Percentiles rank a stretch among this genome's conserved stretches.
Conservation (phyloP, 768 basidiomycete genomes). For the Cystobasidium tubakii region DNA sequence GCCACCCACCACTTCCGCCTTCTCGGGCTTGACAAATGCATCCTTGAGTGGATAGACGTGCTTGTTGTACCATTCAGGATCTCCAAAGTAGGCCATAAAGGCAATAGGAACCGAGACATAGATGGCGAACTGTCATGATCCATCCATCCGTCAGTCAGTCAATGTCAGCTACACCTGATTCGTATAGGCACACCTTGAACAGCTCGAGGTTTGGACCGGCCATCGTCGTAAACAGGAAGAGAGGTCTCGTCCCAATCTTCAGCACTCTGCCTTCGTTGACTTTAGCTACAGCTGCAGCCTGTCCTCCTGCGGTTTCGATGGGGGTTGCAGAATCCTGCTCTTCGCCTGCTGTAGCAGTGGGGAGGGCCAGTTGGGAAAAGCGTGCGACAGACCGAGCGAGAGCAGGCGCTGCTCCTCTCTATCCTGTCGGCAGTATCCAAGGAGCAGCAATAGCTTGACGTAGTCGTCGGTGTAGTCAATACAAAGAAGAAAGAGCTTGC, state of each 20-base stretch:
- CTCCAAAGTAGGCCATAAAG: conserved; percentile 30
- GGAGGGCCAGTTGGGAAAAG: no score
- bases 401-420: no score
- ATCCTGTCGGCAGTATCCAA: no score
- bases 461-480: no score
- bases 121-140: neutral
- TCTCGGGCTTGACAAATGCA: conserved; percentile 27
- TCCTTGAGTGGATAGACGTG: conserved; percentile 27
- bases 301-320: neutral
- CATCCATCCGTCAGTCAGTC: neutral
- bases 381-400: no score
- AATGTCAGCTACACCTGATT: neutral
- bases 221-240: neutral
- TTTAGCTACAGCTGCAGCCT: neutral
- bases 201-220: conserved; percentile 13
- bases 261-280: neutral
- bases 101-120: conserved; percentile 25
- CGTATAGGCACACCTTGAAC: neutral
- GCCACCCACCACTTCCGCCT: conserved; percentile 5
- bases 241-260: neutral
- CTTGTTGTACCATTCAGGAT: conserved; percentile 16
- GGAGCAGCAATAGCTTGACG: no score
- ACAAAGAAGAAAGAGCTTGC: neutral
- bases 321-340: neutral
- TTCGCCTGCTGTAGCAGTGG: neutral